Base-by-base conservation (phyloP, 768 basidiomycete species). In the Kwoniella pini region DNA sequence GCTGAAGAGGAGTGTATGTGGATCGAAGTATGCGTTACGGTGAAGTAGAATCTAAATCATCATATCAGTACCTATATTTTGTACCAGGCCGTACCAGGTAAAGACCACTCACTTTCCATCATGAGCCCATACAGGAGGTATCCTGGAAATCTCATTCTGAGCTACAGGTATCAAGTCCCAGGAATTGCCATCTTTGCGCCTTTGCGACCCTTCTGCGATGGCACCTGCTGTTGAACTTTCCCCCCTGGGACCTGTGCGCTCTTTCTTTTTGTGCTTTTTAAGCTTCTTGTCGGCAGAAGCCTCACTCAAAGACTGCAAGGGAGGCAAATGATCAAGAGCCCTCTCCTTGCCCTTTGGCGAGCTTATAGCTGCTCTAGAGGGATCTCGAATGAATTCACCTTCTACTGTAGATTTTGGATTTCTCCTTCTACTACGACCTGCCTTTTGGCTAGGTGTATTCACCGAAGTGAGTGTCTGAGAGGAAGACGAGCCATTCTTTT, bases 31-130 rank as follows among this genome's bases (percentile, higher is more conserved):
- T 89, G 88, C 12, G 86, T 84, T 43, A 92, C 84, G 44, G 89
- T 85, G 79, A 97, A 92, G 82, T 91, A 94, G 80, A 95, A 90
- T 72, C 95, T 82, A 52, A n/a, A 24, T 7, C 1, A 54, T 22
- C 12, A 19, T 12, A 44, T 62, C 54, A 56, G 53, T n/a, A n/a
- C n/a, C n/a, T n/a, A n/a, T n/a, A n/a, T n/a, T n/a, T n/a, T n/a
- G n/a, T n/a, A n/a, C n/a, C n/a, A n/a, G n/a, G n/a, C n/a, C n/a
- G n/a, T n/a, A n/a, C n/a, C n/a, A n/a, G n/a, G n/a, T n/a, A n/a
- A n/a, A n/a, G n/a, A n/a, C n/a, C n/a, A n/a, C 80, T 75, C 62
- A 92, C 93, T 86, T 87, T 79, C 90, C 90, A 79, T 97, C 92
- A 77, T 83, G 88, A 27, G 91, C 91, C 78, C 93, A 92, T 64